Evolutionary conservation across 1,284 basidiomycete species (phyloP).

Genomic region (Gomphus bonarii): DNA sequence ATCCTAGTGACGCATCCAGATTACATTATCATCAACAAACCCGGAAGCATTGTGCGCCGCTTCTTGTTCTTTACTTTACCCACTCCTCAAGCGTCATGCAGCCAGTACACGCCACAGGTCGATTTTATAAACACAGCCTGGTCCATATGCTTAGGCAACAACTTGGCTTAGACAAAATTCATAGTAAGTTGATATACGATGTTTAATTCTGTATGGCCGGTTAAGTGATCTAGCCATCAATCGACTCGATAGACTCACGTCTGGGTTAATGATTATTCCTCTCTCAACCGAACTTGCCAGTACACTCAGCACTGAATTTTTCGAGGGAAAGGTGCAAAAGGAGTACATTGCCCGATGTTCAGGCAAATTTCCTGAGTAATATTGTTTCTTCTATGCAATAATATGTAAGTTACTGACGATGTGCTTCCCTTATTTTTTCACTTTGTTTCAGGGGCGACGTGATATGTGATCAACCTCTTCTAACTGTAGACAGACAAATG

Average conservation of each 20-base stretch:
- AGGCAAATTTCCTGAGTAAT: constrained; percentile 78
- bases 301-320: constrained; percentile 72
- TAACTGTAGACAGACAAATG: constrained; percentile 93
- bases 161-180: constrained; percentile 74
- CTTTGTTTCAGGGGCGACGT: constrained; percentile 55
- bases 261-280: constrained; percentile 93
- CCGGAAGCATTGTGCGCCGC: constrained; percentile 77
- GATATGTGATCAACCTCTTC: constrained; percentile 75
- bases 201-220: neutral
- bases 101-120: constrained; percentile 85
- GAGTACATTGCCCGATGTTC: constrained; percentile 85
- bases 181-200: constrained; percentile 46
- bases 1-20: constrained; percentile 75
- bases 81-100: constrained; percentile 22
- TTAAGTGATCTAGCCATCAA: constrained; percentile 64
- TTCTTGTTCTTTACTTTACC: constrained; percentile 11
- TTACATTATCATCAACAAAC: constrained; percentile 91
- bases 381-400: constrained; percentile 11
- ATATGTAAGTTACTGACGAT: neutral
- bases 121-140: constrained; percentile 83
- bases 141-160: constrained; percentile 83
- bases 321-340: constrained; percentile 72
- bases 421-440: neutral
- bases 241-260: constrained; percentile 89
- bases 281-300: constrained; percentile 66